Evolutionary conservation across 2,329 filamentous ascomycete genomes (phyloP), one percentile per base, ranked within the genome.

Genomic region (Sporothrix dimorphospora): DNA sequence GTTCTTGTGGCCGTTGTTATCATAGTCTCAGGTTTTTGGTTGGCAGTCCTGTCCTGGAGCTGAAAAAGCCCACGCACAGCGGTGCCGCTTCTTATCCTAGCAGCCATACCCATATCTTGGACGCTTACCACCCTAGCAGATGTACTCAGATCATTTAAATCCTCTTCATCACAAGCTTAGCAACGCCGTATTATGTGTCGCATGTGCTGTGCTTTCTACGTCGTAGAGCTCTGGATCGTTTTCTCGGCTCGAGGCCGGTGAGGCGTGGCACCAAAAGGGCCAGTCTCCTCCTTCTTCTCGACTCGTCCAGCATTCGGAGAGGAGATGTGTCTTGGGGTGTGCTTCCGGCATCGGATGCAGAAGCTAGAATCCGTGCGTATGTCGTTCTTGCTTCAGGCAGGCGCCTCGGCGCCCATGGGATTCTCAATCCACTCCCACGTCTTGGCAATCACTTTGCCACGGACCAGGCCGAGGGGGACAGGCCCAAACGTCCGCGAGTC

Each of bases 401-500:
- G 70, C 2, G 21, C 57, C n/a, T 69, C 66, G 1, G 42, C 27
- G 19, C 73, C 78, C 47, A 76, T 78, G n/a, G 74, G 80, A 73
- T 77, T 84, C 72, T 81, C 79, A 21, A 91, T 81, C 83, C 85
- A 88, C 59, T 81, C 80, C 74, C 87, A 83, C 1, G 84, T 77
- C 74, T 83, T 89, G 74, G 87, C 91, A 51, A 95, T 82, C 2
- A 96, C 90, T 80, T 97, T 98, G 63, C 94, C 94, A 77, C 87
- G 90, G 59, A 99, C 88, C 75, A 99, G 83, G 1, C 89, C 95
- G 78, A 99, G 83, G 0, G 96, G 96, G 38, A 99, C 80, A 0
- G 96, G 94, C 0, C 96, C 96, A 82, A 92, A 97, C 53, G 90
- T 85, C 74, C 96, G 89, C 57, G 94, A 98, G 83, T 99, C 96